These are phyloP conservation scores for Lignosus rhinocerotis DNA, from an alignment of 1,284 basidiomycete genomes.

Conservation along the genomic window DNA sequence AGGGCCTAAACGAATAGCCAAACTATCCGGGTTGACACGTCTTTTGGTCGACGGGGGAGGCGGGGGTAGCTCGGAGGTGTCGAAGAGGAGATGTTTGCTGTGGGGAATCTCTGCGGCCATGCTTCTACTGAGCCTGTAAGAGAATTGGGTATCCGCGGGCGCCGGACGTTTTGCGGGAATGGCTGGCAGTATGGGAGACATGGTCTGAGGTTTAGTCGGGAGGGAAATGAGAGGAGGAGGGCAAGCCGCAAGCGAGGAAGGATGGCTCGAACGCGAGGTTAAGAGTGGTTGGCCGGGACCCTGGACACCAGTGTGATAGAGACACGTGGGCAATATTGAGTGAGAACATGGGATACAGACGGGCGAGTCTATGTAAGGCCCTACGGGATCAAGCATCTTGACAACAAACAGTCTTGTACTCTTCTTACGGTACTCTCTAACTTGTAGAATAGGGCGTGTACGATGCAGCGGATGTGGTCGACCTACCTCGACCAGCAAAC, in stretches of 20 bases:
- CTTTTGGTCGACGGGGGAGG: constrained; percentile 18
- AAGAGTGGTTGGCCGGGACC: neutral
- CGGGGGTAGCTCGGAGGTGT: constrained; percentile 8
- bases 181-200: constrained; percentile 7
- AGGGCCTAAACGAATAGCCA: constrained; percentile 63
- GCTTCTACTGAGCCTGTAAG: constrained; percentile 18
- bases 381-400: neutral
- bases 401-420: neutral
- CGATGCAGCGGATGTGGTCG: constrained; percentile 54
- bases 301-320: constrained; percentile 8
- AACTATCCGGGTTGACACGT: constrained; percentile 46
- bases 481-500: constrained; percentile 42
- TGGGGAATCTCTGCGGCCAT: constrained; percentile 16
- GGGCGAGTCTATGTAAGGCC: too few relatives aligned
- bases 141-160: constrained; percentile 6
- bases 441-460: constrained; percentile 13
- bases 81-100: constrained; percentile 10
- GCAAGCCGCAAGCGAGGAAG: neutral
- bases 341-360: too few relatives aligned
- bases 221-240: neutral
- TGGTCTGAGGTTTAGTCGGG: neutral
- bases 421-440: neutral
- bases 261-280: neutral
- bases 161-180: constrained; percentile 18
- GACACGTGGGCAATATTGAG: neutral